phyloP scores from a whole-genome alignment of 495 filamentous ascomycete species.

The Podospora didyma region DNA sequence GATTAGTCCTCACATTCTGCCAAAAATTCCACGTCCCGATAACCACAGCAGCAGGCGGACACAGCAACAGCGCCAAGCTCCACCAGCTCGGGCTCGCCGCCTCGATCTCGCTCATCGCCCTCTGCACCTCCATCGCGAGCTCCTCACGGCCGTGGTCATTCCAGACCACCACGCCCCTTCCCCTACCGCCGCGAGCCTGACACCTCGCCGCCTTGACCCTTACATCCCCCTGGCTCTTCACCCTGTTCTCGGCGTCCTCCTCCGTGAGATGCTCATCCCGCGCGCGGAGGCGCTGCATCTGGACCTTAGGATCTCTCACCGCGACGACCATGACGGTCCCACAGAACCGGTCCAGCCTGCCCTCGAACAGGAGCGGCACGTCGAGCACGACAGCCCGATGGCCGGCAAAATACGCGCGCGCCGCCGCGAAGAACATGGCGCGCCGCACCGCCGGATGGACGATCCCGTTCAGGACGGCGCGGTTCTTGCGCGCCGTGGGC shows the following conservation, averaged over 20 bases:
- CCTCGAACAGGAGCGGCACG: conserved; percentile 87
- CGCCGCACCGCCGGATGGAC: conserved; percentile 81
- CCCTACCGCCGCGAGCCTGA: conserved; percentile 52
- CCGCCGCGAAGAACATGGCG: conserved; percentile 67
- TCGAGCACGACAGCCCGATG: conserved; percentile 89
- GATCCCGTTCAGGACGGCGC: conserved; percentile 77
- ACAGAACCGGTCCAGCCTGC: conserved; percentile 71
- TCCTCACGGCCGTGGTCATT: conserved; percentile 75
- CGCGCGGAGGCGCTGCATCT: conserved; percentile 70
- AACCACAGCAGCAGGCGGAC: conserved; percentile 65
- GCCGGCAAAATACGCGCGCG: conserved; percentile 63
- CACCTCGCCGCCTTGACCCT: conserved; percentile 72
- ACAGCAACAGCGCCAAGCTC: conserved; percentile 66
- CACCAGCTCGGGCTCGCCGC: conserved; percentile 71
- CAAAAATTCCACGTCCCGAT: conserved; percentile 63
- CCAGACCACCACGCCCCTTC: conserved; percentile 71
- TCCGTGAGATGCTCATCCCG: conserved; percentile 67
- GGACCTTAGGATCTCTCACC: conserved; percentile 65
- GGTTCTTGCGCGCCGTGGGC: conserved; percentile 58
- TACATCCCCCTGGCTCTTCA: conserved; percentile 79
- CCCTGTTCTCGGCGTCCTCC: conserved; percentile 78
- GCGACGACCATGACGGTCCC: conserved; percentile 82
- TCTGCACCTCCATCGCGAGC: conserved; percentile 58
- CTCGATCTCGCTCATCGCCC: conserved; percentile 58
- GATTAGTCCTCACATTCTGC: conserved; percentile 62